Evolutionary conservation across 768 basidiomycete genomes (phyloP), one percentile per base, ranked within the genome.

Genomic region (Amanita brunnescens): DNA sequence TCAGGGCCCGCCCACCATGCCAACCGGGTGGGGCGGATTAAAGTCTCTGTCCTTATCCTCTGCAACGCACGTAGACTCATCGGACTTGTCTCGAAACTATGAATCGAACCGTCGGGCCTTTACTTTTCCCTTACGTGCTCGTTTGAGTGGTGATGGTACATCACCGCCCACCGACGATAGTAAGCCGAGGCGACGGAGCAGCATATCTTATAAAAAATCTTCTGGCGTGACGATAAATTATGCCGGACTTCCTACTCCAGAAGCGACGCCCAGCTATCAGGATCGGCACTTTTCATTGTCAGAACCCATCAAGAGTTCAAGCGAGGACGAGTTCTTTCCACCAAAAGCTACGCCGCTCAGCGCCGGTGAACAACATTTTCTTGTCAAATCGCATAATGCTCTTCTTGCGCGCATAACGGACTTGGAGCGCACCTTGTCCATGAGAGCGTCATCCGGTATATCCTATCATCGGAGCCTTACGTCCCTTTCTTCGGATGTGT

Each of bases 361-460:
- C 57, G 70, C 71, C 52, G 81, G 80, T 63, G 87, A 91, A 65
- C 87, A 89, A 59, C 81, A 88, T 74, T 91, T 91, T 80, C 76
- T 89, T 65, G 80, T 83, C 68, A 86, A 86, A 62, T 87, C 85
- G 53, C 89, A 92, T 71, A 81, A 86, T 54, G 78, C 88, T 48
- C 81, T 92, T 56, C 75, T 91, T 54, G 78, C 83, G 59, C 82
- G 89, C 55, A 91, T 91, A 64, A 81, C 81, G 42, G 87, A 89
- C 57, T 71, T 92, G 55, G 89, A 92, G 65, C 78, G 80, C 57
- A 78, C 83, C 21, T 69, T 87, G 30, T 78, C 75, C 54, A 65
- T 65, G 66, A 66, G 64, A 52, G 64, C 67, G 51, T 69, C 70
- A 42, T 65, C 67, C 51, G 62, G 61, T 48, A 62, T 64, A 10